Base-by-base conservation (phyloP, 2,329 filamentous ascomycete species). In the Sporothrix sp. region DNA sequence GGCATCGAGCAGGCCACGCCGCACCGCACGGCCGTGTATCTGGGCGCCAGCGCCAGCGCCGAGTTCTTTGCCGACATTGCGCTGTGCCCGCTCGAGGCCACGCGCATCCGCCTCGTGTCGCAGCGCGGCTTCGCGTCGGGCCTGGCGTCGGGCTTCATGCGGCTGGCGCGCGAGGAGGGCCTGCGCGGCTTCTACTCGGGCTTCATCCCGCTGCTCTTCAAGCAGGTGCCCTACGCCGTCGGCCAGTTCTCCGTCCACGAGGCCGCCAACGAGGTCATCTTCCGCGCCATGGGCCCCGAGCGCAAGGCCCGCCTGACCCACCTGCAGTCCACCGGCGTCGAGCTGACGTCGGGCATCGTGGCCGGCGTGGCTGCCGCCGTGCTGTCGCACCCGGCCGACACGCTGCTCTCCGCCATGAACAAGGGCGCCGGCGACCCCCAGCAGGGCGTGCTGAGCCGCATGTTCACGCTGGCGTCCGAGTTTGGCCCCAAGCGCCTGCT, bases 231-330 rank as follows among this genome's bases (percentile, higher is more conserved):
- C 16, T 95, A 94, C 73, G 94, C 89, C 59, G 88, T 95, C 71
- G 82, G 87, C 66, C 94, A 95, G 74, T 95, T 95, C 74, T 87
- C 90, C 59, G 88, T 91, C 50, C 93, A 87, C 75, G 89, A 95
- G 73, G 91, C 87, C 62, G 87, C 85, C 60, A 81, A 85, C 62
- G 87, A 95, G 70, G 64, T 76, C 58, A 79, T 90, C 67, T 95
- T 81, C 74, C 72, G 75, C 52, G 53, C 67, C 50, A 74, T 94
- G 64, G 85, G 90, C 63, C 73, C 70, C 13, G 72, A 76, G 59
- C 67, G 68, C 52, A 93, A 91, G 74, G 75, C 76, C 56, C 77
- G 72, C 58, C 73, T 87, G 60, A 83, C 82, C 53, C 75, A 79
- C 58, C 74, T 82, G 58, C 81, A 83, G 64, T 84, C 87, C 66